A percentile compares a stretch with the other conserved stretches of the same genome.
These are phyloP conservation scores for Miscanthus sacchariflorus DNA, from an alignment of 202 grass and related monocot species.

Conservation along the genomic window DNA sequence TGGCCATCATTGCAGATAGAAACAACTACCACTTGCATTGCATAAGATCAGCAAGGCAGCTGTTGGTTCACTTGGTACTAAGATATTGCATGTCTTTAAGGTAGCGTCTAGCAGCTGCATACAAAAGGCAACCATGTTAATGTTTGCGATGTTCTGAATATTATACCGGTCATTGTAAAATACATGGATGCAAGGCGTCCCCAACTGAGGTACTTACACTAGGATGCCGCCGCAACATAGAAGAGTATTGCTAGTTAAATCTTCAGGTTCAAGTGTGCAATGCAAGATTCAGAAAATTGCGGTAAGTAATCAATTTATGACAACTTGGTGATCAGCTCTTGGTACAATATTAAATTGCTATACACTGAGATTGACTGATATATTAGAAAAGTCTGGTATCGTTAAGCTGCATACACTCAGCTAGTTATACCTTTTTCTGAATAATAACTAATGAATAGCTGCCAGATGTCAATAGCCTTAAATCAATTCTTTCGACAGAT, in stretches of 20 bases:
- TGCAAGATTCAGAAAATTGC: no score
- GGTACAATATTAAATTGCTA: no score
- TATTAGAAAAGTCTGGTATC: no score
- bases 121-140: conserved; percentile 19
- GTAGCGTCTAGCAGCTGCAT: conserved; percentile 80
- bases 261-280: no score
- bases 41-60: neutral
- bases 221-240: conserved; percentile 72
- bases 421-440: no score
- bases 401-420: no score
- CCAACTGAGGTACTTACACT: conserved; percentile 52
- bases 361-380: no score
- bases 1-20: conserved; percentile 17
- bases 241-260: conserved; percentile 82
- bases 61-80: neutral
- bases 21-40: conserved; percentile 7
- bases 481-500: no score
- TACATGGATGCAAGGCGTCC: neutral
- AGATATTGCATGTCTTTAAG: conserved; percentile 75
- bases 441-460: no score
- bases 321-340: no score
- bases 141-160: neutral
- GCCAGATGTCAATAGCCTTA: no score
- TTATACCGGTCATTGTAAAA: neutral
- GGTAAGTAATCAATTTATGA: no score